Evolutionary conservation across 176 grass and related monocot species (phyloP).

Genomic region (Rhynchospora tenuis): DNA sequence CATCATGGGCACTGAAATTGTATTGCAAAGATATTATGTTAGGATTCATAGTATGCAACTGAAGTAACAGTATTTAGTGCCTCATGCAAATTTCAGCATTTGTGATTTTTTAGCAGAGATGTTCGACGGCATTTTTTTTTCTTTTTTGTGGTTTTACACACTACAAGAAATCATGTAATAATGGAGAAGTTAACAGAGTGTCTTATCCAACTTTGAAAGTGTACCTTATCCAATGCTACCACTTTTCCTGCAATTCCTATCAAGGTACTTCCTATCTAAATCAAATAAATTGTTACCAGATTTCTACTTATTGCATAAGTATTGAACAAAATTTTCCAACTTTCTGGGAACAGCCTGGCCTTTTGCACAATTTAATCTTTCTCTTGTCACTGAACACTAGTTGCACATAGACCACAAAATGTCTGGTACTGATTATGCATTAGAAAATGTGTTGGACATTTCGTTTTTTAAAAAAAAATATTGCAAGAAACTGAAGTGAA

Average conservation of each 20-base stretch:
- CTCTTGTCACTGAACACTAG: background rate
- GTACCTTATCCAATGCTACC: background rate
- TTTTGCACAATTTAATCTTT: background rate
- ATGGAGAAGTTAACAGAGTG: background rate
- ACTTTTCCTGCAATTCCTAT: background rate
- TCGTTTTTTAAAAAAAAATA: background rate
- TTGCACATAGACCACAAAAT: background rate
- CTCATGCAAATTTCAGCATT: background rate
- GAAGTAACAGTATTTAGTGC: background rate
- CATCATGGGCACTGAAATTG: conserved; percentile 63
- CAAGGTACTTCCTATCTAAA: background rate
- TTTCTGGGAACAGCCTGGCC: background rate
- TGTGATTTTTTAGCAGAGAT: background rate
- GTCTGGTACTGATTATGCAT: background rate
- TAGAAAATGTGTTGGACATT: background rate
- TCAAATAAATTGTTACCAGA: background rate
- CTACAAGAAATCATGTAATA: background rate
- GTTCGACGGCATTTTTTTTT: background rate
- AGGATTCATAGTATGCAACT: background rate
- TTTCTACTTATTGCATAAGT: background rate
- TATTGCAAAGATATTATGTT: background rate
- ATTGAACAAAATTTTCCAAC: background rate
- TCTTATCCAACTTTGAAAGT: too few species aligned
- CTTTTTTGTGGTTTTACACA: background rate
- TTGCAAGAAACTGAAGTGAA: background rate